Base-by-base conservation (phyloP, 371 early-diverging fungal genomes). In the Mucor irregularis region DNA sequence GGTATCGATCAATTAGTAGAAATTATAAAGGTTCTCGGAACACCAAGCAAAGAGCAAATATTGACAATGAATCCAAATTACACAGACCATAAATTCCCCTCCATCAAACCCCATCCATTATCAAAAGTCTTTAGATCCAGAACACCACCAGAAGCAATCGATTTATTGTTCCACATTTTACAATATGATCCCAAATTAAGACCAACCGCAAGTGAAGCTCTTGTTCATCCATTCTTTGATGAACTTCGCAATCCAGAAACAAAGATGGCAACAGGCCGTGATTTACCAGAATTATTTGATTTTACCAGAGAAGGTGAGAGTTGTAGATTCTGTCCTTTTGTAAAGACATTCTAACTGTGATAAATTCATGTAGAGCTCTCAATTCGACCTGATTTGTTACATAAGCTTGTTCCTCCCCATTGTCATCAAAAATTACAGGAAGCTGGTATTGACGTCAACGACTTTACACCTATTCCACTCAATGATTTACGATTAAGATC, bases 1-100 rank as follows among this genome's bases (percentile, higher is more conserved):
- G 96, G 97, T 45, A 95, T 99, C 45, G 99, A 99, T 73, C 99
- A 99, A 73, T 80, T 99, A 24, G 96, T 98, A 16, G 97, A 98
- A 75, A 99, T 99, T 64, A 98, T 99, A 78, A 96, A 96, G 74
- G 91, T 96, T 2, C 83, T 99, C 30, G 99, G 99, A 29, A 98
- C 98, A 16, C 99, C 99, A 8, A 87, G 94, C 17, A 87, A 90
- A 54, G 95, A 95, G 52, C 94, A 96, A 71, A 92, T 96, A 61
- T 82, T 87, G 68, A 80, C 89, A 21, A 95, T 96, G 94, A 96
- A 97, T 78, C 91, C 90, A 24, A 90, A 91, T 80, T 95, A 96
- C 73, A 90, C 90, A 61, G 96, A 96, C 62, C 95, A 95, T 81
- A 91, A 92, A 61, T 97, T 97, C 74, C 96, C 97, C 52, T 91